These are phyloP conservation scores for Ramularia endophylla DNA, from an alignment of 2,329 filamentous ascomycete species.

Conservation along the genomic window DNA sequence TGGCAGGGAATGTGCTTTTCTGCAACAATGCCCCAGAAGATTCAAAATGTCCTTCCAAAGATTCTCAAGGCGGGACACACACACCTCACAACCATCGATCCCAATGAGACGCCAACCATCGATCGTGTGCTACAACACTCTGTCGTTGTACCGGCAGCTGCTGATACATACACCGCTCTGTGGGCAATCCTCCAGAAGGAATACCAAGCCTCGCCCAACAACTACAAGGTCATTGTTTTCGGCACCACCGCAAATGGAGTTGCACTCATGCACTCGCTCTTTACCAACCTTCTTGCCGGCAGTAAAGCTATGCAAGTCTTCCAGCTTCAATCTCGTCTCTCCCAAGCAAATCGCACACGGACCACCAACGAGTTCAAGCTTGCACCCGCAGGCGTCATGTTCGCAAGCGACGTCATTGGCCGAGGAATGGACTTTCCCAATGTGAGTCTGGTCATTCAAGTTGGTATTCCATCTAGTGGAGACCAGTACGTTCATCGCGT, in stretches of 20 bases:
- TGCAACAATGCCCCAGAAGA: conserved; percentile 41
- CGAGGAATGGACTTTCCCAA: conserved; percentile 75
- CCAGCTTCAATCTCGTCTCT: conserved; percentile 41
- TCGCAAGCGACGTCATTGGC: conserved; percentile 48
- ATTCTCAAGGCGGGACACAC: conserved; percentile 40
- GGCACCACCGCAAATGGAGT: conserved; percentile 43
- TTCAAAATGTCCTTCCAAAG: conserved; percentile 40
- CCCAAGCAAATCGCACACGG: conserved; percentile 36
- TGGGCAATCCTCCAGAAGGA: conserved; percentile 42
- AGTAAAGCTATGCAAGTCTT: conserved; percentile 32
- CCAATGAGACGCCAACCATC: conserved; percentile 41
- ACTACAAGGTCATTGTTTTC: conserved; percentile 44
- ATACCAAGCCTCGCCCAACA: conserved; percentile 30
- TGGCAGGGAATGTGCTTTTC: conserved; percentile 48
- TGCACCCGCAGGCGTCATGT: conserved; percentile 38
- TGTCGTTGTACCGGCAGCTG: conserved; percentile 34
- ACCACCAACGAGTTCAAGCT: conserved; percentile 43
- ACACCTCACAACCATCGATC: conserved; percentile 40
- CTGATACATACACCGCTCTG: conserved; percentile 42
- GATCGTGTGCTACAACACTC: conserved; percentile 46
- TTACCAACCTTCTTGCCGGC: conserved; percentile 31
- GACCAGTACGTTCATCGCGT: conserved; percentile 85
- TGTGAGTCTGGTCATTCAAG: conserved; percentile 82
- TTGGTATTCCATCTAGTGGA: conserved; percentile 51
- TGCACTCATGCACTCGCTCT: conserved; percentile 36